These are phyloP conservation scores for Coemansia sp. DNA, from an alignment of 192 early-diverging fungal species.

Conservation along the genomic window DNA sequence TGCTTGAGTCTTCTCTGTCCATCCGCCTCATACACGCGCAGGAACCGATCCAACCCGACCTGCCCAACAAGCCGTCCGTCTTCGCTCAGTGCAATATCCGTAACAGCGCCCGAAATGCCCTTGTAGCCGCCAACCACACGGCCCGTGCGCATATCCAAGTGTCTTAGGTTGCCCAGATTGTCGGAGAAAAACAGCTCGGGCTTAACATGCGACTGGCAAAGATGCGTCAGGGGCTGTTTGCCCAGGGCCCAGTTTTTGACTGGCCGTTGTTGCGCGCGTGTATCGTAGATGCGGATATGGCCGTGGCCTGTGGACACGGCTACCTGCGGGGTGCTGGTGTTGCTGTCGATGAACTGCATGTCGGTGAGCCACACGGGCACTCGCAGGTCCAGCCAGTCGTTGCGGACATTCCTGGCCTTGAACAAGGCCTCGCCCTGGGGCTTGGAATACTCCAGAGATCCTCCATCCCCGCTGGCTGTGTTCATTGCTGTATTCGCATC, in stretches of 20 bases:
- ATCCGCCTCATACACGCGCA: constrained; percentile 69
- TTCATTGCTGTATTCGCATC: constrained; percentile 14
- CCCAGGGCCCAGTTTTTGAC: constrained; percentile 64
- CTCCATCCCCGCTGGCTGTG: too few relatives aligned
- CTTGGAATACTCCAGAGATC: constrained; percentile 22
- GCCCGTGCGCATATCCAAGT: constrained; percentile 60
- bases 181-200: constrained; percentile 65
- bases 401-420: constrained; percentile 79
- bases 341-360: constrained; percentile 63
- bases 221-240: constrained; percentile 61
- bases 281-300: constrained; percentile 86
- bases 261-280: constrained; percentile 63
- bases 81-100: constrained; percentile 56
- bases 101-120: constrained; percentile 49
- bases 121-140: constrained; percentile 58
- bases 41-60: constrained; percentile 71
- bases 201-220: constrained; percentile 40
- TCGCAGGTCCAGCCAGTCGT: constrained; percentile 76
- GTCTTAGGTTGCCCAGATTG: constrained; percentile 57
- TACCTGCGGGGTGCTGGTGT: constrained; percentile 40
- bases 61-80: constrained; percentile 54
- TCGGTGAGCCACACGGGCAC: constrained; percentile 89
- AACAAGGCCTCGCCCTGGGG: constrained; percentile 54
- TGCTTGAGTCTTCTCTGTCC: constrained; percentile 52
- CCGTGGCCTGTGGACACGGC: constrained; percentile 67